phyloP scores from a whole-genome alignment of 2,329 filamentous ascomycete species.

The Ampelomyces quisqualis region DNA sequence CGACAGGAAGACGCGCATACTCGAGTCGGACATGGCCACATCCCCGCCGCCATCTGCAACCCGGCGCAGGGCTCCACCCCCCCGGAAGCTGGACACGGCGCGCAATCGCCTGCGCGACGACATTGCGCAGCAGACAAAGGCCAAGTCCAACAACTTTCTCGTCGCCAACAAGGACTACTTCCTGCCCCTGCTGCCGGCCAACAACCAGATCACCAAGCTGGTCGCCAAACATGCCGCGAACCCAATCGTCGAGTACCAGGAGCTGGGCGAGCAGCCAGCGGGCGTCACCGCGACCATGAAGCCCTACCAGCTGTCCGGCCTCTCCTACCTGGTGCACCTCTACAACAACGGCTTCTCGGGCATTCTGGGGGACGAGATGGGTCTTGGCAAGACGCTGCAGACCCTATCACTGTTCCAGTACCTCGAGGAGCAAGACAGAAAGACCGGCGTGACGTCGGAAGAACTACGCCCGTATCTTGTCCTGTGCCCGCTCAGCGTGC shows the following conservation, averaged over 20 bases:
- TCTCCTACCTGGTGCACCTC: slow-evolving; percentile 97
- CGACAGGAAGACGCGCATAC: slow-evolving; percentile 28
- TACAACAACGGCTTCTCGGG: slow-evolving; percentile 99
- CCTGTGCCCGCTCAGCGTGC: slow-evolving; percentile 91
- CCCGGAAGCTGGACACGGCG: slow-evolving; percentile 43
- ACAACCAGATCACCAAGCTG: slow-evolving; percentile 49
- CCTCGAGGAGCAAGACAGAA: slow-evolving; percentile 85
- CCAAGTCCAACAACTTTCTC: slow-evolving; percentile 50
- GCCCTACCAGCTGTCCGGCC: slow-evolving; percentile 95
- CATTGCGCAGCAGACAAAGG: slow-evolving; percentile 46
- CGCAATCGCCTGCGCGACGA: slow-evolving; percentile 45
- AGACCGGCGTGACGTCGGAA: slow-evolving; percentile 38
- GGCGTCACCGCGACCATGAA: slow-evolving; percentile 65
- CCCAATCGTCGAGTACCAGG: slow-evolving; percentile 44
- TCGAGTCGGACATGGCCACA: slow-evolving; percentile 34
- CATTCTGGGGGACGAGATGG: slow-evolving; percentile 98
- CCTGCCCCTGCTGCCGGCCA: slow-evolving; percentile 49
- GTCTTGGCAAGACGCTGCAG: slow-evolving; percentile 98
- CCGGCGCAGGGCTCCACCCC: slow-evolving; percentile 11
- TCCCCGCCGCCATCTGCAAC: slow-evolving; percentile 8
- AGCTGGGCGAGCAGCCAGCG: slow-evolving; percentile 47
- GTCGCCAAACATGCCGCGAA: slow-evolving; percentile 17
- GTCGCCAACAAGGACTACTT: slow-evolving; percentile 50
- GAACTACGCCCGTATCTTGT: slow-evolving; percentile 92
- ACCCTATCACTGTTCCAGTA: slow-evolving; percentile 96